Conservation (phyloP, 1,284 basidiomycete species). For the Trametes sp. region DNA sequence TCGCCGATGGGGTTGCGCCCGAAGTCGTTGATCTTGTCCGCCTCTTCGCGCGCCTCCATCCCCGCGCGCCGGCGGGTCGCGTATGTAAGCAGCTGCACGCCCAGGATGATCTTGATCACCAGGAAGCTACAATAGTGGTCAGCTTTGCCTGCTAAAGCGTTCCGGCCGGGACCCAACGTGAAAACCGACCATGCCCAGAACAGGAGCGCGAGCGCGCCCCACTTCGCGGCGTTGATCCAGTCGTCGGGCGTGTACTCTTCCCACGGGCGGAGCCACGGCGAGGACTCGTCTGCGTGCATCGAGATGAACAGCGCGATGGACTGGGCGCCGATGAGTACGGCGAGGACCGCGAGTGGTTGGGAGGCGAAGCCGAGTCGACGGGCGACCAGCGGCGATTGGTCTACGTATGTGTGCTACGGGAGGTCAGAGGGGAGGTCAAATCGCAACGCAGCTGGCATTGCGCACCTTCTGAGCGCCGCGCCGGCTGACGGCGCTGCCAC, state of each 20-base stretch:
- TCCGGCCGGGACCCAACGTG: background rate
- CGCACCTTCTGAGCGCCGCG: slow-evolving; percentile 74
- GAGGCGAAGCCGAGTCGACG: slow-evolving; percentile 94
- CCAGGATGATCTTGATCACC: slow-evolving; percentile 88
- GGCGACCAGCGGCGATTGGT: slow-evolving; percentile 94
- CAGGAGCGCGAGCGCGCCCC: slow-evolving; percentile 69
- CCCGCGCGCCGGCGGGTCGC: slow-evolving; percentile 78
- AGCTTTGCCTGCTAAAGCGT: background rate
- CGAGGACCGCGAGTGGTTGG: slow-evolving; percentile 90
- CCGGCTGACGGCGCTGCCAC: slow-evolving; percentile 76
- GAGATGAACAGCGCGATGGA: slow-evolving; percentile 72
- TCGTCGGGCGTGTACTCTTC: slow-evolving; percentile 53
- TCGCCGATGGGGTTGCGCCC: slow-evolving; percentile 88
- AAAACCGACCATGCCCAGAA: slow-evolving; percentile 82
- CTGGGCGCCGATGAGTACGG: slow-evolving; percentile 89
- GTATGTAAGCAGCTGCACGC: slow-evolving; percentile 86
- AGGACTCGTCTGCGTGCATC: slow-evolving; percentile 51
- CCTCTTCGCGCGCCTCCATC: slow-evolving; percentile 78
- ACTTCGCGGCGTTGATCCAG: slow-evolving; percentile 63
- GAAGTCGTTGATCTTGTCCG: slow-evolving; percentile 83
- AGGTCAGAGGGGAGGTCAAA: background rate
- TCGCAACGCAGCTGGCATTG: background rate
- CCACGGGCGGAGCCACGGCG: slow-evolving; percentile 46
- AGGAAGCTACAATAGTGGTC: slow-evolving; percentile 61
- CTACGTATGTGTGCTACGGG: slow-evolving; percentile 85